Base-by-base conservation (phyloP, 2,329 filamentous ascomycete genomes). In the Stachybotrys elegans region DNA sequence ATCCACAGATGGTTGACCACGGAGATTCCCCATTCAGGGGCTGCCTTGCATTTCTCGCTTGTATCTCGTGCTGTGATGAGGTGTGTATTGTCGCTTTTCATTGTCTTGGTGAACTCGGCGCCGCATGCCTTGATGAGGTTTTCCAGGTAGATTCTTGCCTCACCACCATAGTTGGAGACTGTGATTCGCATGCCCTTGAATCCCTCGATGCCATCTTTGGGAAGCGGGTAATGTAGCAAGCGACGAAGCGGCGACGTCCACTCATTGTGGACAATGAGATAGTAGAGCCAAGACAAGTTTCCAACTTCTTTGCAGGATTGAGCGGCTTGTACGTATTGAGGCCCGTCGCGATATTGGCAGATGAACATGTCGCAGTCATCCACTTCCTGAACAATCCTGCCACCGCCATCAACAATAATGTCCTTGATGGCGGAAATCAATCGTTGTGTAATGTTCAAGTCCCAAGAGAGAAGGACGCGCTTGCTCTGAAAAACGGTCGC, bases 1-100 rank as follows among this genome's bases (percentile, higher is more conserved):
- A 98, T 77, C 93, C 93, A 98, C 1, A 98, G 75, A 61, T 98
- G 93, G 62, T 97, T 98, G 55, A 95, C 73, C 55, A 95, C 85
- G 45, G 89, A 72, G 43, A 97, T 84, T 43, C 86, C 85, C 93
- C 93, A 98, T 66, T 97, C 93, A 48, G 81, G 79, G 0, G 93
- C 93, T 2, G 93, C 93, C 29, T 86, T 83, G 62, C 88, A 96
- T 66, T 98, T 98, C 60, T 97, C 93, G 58, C 92, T 94, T 45
- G 82, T 81, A 46, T 84, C 82, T 55, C 95, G 86, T 5, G 93
- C 93, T 1, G 92, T 95, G 56, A 98, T 85, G 1, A 98, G 78
- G 67, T 98, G 93, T 0, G 91, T 97, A 62, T 98, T 97, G 49
- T 96, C 90, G 52, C 86, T 81, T 63, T 89, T 94, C 81, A 98